Evolutionary conservation across 345 rosid species (phyloP), one percentile per base, ranked within the genome.

Genomic region (Citrus medica): DNA sequence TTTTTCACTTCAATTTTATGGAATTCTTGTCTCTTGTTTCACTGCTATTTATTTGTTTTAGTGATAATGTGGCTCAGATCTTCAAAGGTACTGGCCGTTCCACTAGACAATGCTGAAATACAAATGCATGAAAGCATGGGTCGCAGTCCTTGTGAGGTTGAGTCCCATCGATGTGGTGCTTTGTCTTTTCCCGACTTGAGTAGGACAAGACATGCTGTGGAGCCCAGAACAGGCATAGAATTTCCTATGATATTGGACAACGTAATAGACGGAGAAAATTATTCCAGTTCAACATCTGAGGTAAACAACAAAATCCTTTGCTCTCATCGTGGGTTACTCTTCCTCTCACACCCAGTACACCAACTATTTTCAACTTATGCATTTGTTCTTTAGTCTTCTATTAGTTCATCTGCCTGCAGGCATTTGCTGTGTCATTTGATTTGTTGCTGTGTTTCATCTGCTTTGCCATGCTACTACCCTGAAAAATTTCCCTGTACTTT

Each of bases 161-260:
- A 81, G 65, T 76, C 21, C 80, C 82, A 60, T 55, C 88, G 87
- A 76, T 84, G 85, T 78, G 75, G 80, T 3, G 82, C 83, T 79
- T 81, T 88, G 55, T 82, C 85, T 73, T 88, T 89, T 85, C 87
- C 89, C 1, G 86, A 90, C 73, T 82, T 90, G 79, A 86, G 85
- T 66, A 68, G 84, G 89, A 83, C 71, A 82, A 85, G 84, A 73
- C 84, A 82, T 78, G 85, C 90, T 1, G 84, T 90, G 42, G 98
- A 95, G 85, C 92, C 97, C 53, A 85, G 82, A 73, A 95, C 98
- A 4, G 95, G 98, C 69, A 92, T 94, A 4, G 95, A 94, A 84
- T 93, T 95, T 82, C 98, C 98, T 13, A 24, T 82, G 60, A 65
- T 82, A 53, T 78, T 95, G 86, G 87, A 92, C 69, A 81, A 84